A percentile compares a stretch with the other conserved stretches of the same genome.
Evolutionary conservation across 2,329 filamentous ascomycete genomes (phyloP).

Genomic region (Cladosporium colombiae): DNA sequence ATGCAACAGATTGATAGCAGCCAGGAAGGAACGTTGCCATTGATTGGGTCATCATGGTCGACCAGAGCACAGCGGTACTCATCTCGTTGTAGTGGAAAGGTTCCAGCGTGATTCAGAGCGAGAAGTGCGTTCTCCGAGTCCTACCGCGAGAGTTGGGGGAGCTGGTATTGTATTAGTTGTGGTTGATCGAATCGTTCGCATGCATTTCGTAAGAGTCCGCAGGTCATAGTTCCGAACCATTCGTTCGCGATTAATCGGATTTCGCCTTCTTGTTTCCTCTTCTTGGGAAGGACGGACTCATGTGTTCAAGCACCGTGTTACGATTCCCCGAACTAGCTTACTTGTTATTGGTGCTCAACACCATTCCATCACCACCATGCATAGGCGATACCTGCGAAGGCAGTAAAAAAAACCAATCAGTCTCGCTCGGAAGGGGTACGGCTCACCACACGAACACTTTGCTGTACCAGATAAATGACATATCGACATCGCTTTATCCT

Average conservation of each 20-base stretch:
- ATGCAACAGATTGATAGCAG: constrained; percentile 27
- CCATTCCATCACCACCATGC: too few species aligned
- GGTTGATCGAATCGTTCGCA: constrained; percentile 24
- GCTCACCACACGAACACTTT: background rate
- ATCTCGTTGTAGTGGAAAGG: constrained; percentile 29
- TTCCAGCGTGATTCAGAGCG: constrained; percentile 30
- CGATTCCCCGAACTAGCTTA: too few species aligned
- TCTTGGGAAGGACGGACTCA: too few species aligned
- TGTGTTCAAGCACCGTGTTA: too few species aligned
- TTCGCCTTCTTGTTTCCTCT: too few species aligned
- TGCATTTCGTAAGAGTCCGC: background rate
- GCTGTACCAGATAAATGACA: background rate
- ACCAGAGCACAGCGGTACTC: constrained; percentile 30
- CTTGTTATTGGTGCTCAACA: too few species aligned
- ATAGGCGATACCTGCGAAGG: too few species aligned
- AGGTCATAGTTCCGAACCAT: too few species aligned
- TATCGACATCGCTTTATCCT: background rate
- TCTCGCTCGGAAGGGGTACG: background rate
- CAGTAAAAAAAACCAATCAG: too few species aligned
- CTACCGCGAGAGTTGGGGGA: too few species aligned
- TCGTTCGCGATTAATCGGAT: too few species aligned
- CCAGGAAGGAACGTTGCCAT: constrained; percentile 6
- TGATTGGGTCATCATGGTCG: constrained; percentile 28
- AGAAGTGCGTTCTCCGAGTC: too few species aligned
- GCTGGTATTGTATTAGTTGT: constrained; percentile 30